phyloP scores from a whole-genome alignment of 768 basidiomycete species.

The Lentinula raphanica region DNA sequence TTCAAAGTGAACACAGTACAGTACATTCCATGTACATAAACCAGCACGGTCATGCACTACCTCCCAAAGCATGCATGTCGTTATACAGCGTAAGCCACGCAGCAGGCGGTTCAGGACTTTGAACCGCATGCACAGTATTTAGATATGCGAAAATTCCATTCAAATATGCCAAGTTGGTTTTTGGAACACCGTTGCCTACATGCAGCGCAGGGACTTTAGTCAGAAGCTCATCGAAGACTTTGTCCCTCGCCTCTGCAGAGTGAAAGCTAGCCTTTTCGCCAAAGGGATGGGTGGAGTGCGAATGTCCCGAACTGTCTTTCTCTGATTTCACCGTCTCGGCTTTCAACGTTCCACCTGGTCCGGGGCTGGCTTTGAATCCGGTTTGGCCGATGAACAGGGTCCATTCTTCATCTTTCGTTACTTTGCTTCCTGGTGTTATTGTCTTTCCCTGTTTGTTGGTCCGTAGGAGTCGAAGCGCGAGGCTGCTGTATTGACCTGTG shows the following conservation, averaged over 20 bases:
- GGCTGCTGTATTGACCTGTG: not conserved
- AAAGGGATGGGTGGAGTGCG: not conserved
- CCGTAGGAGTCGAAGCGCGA: not conserved
- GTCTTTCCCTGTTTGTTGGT: not conserved
- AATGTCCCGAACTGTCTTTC: no score
- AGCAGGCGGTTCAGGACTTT: not conserved
- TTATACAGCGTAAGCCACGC: not conserved
- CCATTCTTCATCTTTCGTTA: not conserved
- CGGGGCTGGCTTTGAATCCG: not conserved
- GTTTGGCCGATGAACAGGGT: not conserved
- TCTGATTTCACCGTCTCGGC: not conserved
- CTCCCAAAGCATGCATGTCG: not conserved
- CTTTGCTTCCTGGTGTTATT: not conserved
- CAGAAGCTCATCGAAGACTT: not conserved
- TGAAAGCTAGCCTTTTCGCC: not conserved
- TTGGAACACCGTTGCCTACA: not conserved
- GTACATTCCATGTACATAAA: no score
- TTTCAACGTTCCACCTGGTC: not conserved
- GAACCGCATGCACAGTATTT: not conserved
- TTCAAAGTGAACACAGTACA: no score
- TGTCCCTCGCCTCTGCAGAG: not conserved
- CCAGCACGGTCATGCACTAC: constrained; percentile 7
- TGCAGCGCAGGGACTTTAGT: not conserved
- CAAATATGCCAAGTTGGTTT: not conserved
- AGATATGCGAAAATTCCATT: not conserved